Base-by-base conservation (phyloP, 306 rosid genomes). In the Begonia peltatifolia region DNA sequence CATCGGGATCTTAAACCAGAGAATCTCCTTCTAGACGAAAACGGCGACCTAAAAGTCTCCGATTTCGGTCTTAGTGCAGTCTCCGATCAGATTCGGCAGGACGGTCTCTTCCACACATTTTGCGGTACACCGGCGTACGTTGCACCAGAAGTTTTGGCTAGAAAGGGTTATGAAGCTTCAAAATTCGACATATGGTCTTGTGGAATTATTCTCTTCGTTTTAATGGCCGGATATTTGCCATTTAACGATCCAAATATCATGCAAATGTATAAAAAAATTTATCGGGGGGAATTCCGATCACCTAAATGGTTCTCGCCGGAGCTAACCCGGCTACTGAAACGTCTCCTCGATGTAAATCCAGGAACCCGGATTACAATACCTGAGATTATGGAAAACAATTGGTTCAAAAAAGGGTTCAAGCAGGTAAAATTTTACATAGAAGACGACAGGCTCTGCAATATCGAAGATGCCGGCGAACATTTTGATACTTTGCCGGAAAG, bases 101-200 rank as follows among this genome's bases (percentile, higher is more conserved):
- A 79, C 47, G 86, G 79, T 0, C 57, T 79, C 61, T 75, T 74
- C 14, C 84, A 80, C 69, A 80, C 87, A 1, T 76, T 78, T 63
- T 80, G 87, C 35, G 87, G 87, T 0, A 80, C 87, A 0, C 84
- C 84, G 14, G 84, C 81, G 0, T 81, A 81, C 52, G 76, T 81
- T 12, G 84, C 87, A 0, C 87, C 81, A 10, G 87, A 81, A 66
- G 77, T 81, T 61, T 16, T 78, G 36, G 62, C 59, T 1, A 42
- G 75, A 7, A 78, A 74, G 49, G 84, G 84, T 0, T 78, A 78
- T 1, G 71, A 71, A 22, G 84, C 72, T 20, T 74, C 75, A 0
- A 74, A 71, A 70, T 80, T 71, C 20, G 84, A 78, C 68, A 47
- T 78, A n/a, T 78, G 80, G 84, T 74, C 84, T 10, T 74, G 84